Evolutionary conservation across 805 yeast genomes (phyloP), one percentile per base, ranked within the genome.

Genomic region (Saturnispora galanensis): DNA sequence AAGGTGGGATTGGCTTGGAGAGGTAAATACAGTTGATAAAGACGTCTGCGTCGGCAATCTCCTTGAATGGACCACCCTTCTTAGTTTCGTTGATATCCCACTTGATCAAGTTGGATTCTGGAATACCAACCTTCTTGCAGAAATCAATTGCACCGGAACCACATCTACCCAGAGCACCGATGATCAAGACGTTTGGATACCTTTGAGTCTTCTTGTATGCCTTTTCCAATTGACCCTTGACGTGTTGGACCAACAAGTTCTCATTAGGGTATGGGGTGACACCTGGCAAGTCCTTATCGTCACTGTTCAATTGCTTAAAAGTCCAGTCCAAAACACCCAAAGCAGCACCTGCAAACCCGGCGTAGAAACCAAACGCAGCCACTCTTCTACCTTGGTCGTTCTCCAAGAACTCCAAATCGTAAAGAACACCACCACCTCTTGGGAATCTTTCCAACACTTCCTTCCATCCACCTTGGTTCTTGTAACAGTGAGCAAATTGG

Each of bases 301-400:
- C 86, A 8, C 73, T 48, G 62, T 84, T 81, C 33, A 79, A 66
- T 64, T 85, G 90, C 66, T 90, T 90, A 69, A 84, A 82, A 41
- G 95, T 84, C 96, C 97, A 93, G 65, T 88, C 95, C 63, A 77
- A 77, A 42, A 90, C 72, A 57, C 98, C 98, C 45, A 93, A 68
- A 31, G 98, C 99, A 31, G 99, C 98, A 58, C 99, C 99, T 6
- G 97, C 98, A 63, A 93, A 93, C n/a, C 99, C 99, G 38, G 99
- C 98, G 64, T 90, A 90, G 72, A 77, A 93, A n/a, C 99, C 99
- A 62, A 93, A 93, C 8, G 98, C 98, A 38, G 99, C 99, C 28
- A 93, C 99, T 68, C 99, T 84, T 73, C 98, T 84, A 31, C 97
- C 97, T 59, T 77, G 80, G 56, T 84, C 96, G 63, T 93, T 87